Percentiles rank a stretch among this genome's conserved stretches.
These are phyloP conservation scores for Excoecaria agallocha DNA, from an alignment of 345 rosid species.

Conservation along the genomic window DNA sequence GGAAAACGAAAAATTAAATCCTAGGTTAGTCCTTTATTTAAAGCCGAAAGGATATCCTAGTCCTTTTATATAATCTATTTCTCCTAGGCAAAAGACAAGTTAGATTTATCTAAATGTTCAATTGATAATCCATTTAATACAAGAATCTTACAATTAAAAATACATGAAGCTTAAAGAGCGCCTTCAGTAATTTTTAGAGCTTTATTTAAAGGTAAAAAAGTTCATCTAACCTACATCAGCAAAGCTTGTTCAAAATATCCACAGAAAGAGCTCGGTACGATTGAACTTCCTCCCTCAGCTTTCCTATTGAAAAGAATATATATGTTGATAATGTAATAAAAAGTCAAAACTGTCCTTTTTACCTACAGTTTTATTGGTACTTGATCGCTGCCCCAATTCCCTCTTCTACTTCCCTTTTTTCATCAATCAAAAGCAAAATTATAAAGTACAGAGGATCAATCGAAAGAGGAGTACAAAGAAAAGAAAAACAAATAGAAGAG, in stretches of 20 bases:
- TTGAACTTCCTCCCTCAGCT: not conserved
- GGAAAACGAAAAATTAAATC: not conserved
- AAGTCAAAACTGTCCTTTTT: not conserved
- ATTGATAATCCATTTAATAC: not conserved
- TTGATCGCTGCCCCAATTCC: not conserved
- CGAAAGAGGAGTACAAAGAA: too few species aligned
- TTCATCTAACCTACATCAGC: too few species aligned
- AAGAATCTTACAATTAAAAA: not conserved
- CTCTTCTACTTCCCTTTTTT: not conserved
- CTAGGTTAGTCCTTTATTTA: not conserved
- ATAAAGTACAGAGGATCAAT: too few species aligned
- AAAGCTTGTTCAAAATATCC: too few species aligned
- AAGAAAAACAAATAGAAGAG: not conserved
- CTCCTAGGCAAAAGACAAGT: not conserved
- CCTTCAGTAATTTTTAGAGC: too few species aligned
- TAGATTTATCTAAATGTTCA: not conserved
- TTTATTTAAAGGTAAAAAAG: too few species aligned
- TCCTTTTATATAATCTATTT: not conserved
- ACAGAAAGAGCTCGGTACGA: not conserved
- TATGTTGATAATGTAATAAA: not conserved
- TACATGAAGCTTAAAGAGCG: too few species aligned
- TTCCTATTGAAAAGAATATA: not conserved
- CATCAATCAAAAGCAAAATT: not conserved
- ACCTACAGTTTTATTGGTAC: not conserved
- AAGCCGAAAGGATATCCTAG: not conserved